phyloP scores from a whole-genome alignment of 2,329 filamentous ascomycete species.

The Monosporascus cannonballus region DNA sequence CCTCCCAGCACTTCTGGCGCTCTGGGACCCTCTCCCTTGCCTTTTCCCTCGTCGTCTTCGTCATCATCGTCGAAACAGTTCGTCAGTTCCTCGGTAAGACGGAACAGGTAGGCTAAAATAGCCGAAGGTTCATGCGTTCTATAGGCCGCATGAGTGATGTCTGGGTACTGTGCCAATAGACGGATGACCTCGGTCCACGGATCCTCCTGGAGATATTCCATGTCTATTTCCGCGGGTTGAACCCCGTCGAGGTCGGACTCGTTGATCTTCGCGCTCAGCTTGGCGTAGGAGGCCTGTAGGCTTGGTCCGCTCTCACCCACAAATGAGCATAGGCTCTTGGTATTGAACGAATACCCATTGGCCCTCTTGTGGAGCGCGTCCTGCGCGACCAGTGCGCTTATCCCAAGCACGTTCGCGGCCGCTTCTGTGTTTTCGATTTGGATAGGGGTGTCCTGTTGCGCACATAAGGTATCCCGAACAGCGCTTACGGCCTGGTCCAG shows the following conservation, averaged over 20 bases:
- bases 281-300: conserved; percentile 76
- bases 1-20: background rate
- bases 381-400: conserved; percentile 10
- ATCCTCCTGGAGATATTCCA: conserved; percentile 8
- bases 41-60: conserved; percentile 6
- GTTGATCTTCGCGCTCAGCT: conserved; percentile 59
- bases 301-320: conserved; percentile 83
- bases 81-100: conserved; percentile 7
- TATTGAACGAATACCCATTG: conserved; percentile 59
- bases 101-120: conserved; percentile 51
- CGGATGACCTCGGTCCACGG: conserved; percentile 46
- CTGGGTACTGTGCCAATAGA: conserved; percentile 55
- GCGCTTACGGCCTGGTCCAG: conserved; percentile 5
- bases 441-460: background rate
- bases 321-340: conserved; percentile 76
- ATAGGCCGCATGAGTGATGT: conserved; percentile 55
- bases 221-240: conserved; percentile 52
- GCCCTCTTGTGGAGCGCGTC: conserved; percentile 43
- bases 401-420: conserved; percentile 5
- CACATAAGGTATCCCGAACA: background rate
- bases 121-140: conserved; percentile 61
- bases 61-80: conserved; percentile 11
- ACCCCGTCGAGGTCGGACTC: conserved; percentile 46
- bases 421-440: conserved; percentile 2
- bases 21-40: background rate